Evolutionary conservation across 495 filamentous ascomycete species (phyloP).

Genomic region (Xylaria sp.): DNA sequence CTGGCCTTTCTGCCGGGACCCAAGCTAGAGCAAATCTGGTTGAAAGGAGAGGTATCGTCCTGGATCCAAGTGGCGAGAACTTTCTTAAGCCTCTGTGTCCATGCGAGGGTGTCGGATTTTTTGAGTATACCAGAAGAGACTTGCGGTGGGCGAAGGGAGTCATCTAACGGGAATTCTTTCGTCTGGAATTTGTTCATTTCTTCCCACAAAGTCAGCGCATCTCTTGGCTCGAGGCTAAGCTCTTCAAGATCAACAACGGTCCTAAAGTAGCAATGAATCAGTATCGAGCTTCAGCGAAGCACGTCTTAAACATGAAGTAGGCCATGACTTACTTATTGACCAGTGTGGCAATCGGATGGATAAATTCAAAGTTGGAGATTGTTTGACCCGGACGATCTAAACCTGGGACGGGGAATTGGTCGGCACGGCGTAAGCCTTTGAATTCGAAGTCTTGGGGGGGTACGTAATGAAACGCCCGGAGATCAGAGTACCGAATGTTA

Average conservation of each 20-base stretch:
- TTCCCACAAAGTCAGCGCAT: slow-evolving; percentile 70
- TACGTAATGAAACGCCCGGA: slow-evolving; percentile 71
- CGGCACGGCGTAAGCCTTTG: slow-evolving; percentile 51
- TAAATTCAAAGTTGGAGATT: slow-evolving; percentile 54
- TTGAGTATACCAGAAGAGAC: slow-evolving; percentile 51
- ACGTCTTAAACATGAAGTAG: not conserved
- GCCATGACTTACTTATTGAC: slow-evolving; percentile 52
- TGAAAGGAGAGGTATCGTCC: slow-evolving; percentile 66
- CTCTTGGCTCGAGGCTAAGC: slow-evolving; percentile 70
- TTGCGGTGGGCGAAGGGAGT: slow-evolving; percentile 54
- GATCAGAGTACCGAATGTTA: slow-evolving; percentile 71
- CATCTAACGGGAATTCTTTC: slow-evolving; percentile 50
- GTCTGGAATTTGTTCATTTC: slow-evolving; percentile 63
- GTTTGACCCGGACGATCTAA: slow-evolving; percentile 52
- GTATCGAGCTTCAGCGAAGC: not conserved
- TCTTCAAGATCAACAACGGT: slow-evolving; percentile 62
- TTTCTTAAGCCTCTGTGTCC: slow-evolving; percentile 68
- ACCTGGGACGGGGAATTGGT: slow-evolving; percentile 43
- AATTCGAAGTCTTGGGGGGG: slow-evolving; percentile 62
- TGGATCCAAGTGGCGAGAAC: slow-evolving; percentile 66
- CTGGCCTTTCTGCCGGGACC: not conserved
- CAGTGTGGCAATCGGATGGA: slow-evolving; percentile 74
- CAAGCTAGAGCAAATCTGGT: slow-evolving; percentile 52
- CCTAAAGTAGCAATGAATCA: slow-evolving; percentile 43
- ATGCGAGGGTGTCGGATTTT: slow-evolving; percentile 69